Base-by-base conservation (phyloP, 768 basidiomycete species). In the Amyloporia xantha region DNA sequence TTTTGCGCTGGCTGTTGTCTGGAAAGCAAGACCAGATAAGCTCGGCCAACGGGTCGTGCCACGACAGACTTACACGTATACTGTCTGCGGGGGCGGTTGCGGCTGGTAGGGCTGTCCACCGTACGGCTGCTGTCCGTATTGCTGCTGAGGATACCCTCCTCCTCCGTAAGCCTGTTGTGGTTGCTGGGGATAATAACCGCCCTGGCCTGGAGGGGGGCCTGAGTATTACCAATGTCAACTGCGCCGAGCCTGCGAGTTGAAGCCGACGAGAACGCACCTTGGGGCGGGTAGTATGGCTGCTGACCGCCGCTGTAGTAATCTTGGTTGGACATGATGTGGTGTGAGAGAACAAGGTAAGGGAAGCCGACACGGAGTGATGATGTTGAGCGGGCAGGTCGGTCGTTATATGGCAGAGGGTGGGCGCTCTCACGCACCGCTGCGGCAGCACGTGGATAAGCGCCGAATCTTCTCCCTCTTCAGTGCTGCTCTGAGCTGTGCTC, bases 71-170 rank as follows among this genome's bases (percentile, higher is more conserved):
- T 60, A 89, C 87, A 89, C 84, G 60, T 87, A 86, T 45, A 91
- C 81, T 0, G 84, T 81, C 63, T 91, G 87, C 15, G 89, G 88
- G 55, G 80, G 81, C 15, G 81, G 82, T 54, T 84, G 78, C 13
- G 78, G 77, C 46, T 77, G 74, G 55, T 76, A 77, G 5, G 62
- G 64, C 21, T 62, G 68, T 13, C 55, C 53, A 35, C 55, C 54
- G 25, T 50, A 52, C 21, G 71, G 72, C 24, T 72, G 71, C 24
- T 72, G 71, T 1, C 56, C 56, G 42, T 61, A 57, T 23, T 59
- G 73, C 57, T 73, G 72, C 28, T 73, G 70, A 36, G 53, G 44
- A 24, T 49, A 51, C 3, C 54, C 54, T 30, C 57, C 54, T 30
- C 57, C 61, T 43, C 82, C 78, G 62, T 89, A 86, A 0, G 82